Evolutionary conservation across 768 basidiomycete species (phyloP).

Genomic region (Leccinum olivaceopallidum): DNA sequence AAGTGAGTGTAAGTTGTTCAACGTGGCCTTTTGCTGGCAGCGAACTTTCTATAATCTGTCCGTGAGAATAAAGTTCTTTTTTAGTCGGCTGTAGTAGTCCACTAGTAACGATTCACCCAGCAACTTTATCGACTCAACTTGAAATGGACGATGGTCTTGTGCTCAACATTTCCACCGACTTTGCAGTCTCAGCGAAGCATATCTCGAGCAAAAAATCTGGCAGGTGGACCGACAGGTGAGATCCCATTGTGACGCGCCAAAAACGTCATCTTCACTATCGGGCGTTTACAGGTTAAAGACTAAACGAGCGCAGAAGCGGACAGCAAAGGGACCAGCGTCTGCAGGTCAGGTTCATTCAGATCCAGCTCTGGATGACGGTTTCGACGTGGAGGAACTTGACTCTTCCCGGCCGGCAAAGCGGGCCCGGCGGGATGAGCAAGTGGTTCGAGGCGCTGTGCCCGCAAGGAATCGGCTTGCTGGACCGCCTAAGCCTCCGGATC

Average conservation of each 20-base stretch:
- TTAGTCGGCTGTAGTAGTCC: background rate
- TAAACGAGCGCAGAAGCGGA: slow-evolving; percentile 68
- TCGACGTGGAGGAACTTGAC: slow-evolving; percentile 17
- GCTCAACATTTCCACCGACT: slow-evolving; percentile 62
- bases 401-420: slow-evolving; percentile 49
- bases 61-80: slow-evolving; percentile 30
- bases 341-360: slow-evolving; percentile 17
- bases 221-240: slow-evolving; percentile 78
- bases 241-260: slow-evolving; percentile 6
- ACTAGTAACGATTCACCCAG: background rate
- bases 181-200: slow-evolving; percentile 30
- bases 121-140: slow-evolving; percentile 1
- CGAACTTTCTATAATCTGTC: background rate
- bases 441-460: slow-evolving; percentile 17
- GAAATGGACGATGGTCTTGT: slow-evolving; percentile 74
- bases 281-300: slow-evolving; percentile 59
- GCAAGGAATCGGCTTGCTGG: slow-evolving; percentile 21
- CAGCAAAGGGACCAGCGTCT: slow-evolving; percentile 36
- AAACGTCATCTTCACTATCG: slow-evolving; percentile 1
- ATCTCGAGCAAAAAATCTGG: slow-evolving; percentile 52
- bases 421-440: slow-evolving; percentile 33
- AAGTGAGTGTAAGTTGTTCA: slow-evolving; percentile 18
- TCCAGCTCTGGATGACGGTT: slow-evolving; percentile 19
- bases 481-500: slow-evolving; percentile 39
- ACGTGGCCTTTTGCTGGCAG: background rate